A percentile compares a stretch with the other conserved stretches of the same genome.
These are phyloP conservation scores for Metarhizium anisopliae DNA, from an alignment of 2,329 filamentous ascomycete genomes.

Conservation along the genomic window DNA sequence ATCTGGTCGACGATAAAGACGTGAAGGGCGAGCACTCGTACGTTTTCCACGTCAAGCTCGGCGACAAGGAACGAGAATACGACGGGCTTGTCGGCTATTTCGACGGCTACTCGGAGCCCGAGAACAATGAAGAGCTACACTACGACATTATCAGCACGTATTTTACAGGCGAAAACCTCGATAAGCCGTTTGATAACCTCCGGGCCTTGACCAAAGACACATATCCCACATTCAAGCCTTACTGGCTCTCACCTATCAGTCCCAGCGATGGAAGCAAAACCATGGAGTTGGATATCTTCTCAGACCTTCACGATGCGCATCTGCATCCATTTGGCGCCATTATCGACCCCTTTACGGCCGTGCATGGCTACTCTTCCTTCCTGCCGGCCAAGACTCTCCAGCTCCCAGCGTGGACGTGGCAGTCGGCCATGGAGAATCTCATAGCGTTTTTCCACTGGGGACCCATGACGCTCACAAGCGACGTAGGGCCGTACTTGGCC, in stretches of 20 bases:
- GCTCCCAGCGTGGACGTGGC: slow-evolving; percentile 28
- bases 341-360: slow-evolving; percentile 27
- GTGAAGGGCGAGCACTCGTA: slow-evolving; percentile 13
- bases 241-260: slow-evolving; percentile 13
- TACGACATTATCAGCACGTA: slow-evolving; percentile 18
- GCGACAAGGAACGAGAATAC: slow-evolving; percentile 20
- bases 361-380: slow-evolving; percentile 25
- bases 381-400: slow-evolving; percentile 19
- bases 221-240: slow-evolving; percentile 18
- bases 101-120: slow-evolving; percentile 6
- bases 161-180: slow-evolving; percentile 8
- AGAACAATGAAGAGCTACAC: slow-evolving; percentile 10
- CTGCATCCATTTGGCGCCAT: slow-evolving; percentile 20
- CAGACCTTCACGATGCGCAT: slow-evolving; percentile 7
- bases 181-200: slow-evolving; percentile 3
- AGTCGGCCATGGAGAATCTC: slow-evolving; percentile 26
- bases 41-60: slow-evolving; percentile 26
- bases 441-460: slow-evolving; percentile 31
- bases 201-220: slow-evolving; percentile 3
- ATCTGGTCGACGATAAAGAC: not conserved
- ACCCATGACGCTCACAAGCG: slow-evolving; percentile 15
- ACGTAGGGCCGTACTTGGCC: slow-evolving; percentile 1
- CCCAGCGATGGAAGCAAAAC: not conserved
- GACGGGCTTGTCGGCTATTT: slow-evolving; percentile 34
- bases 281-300: not conserved